phyloP scores from a whole-genome alignment of 495 filamentous ascomycete species.

The Penicillium crystallinum region DNA sequence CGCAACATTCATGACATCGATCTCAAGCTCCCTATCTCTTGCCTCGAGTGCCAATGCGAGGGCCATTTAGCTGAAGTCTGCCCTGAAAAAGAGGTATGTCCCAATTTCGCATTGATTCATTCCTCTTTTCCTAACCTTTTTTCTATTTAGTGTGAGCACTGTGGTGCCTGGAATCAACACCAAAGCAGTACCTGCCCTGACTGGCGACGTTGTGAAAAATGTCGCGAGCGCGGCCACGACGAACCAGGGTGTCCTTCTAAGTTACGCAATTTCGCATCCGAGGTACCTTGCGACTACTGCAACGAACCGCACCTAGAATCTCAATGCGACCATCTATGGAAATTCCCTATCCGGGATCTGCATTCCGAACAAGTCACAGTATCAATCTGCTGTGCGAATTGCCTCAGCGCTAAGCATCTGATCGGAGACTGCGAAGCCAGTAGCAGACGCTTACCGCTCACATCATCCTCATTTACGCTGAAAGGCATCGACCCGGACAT shows the following conservation, averaged over 20 bases:
- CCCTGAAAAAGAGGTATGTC: conserved; percentile 38
- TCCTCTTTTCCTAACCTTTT: conserved; percentile 4
- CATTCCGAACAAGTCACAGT: conserved; percentile 26
- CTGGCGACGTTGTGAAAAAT: conserved; percentile 41
- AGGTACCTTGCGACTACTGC: conserved; percentile 45
- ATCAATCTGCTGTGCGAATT: conserved; percentile 46
- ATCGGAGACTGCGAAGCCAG: conserved; percentile 41
- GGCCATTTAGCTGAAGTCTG: conserved; percentile 45
- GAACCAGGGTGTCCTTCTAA: conserved; percentile 31
- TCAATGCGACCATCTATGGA: conserved; percentile 42
- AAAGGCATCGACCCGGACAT: conserved; percentile 29
- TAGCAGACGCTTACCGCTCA: conserved; percentile 13
- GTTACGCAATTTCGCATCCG: conserved; percentile 33
- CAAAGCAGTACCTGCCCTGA: conserved; percentile 35
- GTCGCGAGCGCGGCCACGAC: conserved; percentile 44
- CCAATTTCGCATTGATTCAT: background rate
- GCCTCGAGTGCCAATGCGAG: conserved; percentile 39
- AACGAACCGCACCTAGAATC: conserved; percentile 39
- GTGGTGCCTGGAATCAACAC: conserved; percentile 37
- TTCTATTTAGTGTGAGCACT: conserved; percentile 36
- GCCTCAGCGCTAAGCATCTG: conserved; percentile 41
- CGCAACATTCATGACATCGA: conserved; percentile 56
- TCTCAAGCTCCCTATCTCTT: conserved; percentile 58
- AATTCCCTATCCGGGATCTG: conserved; percentile 21
- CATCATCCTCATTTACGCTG: conserved; percentile 33